Evolutionary conservation across 345 rosid genomes (phyloP).

Genomic region (Mercurialis annua): DNA sequence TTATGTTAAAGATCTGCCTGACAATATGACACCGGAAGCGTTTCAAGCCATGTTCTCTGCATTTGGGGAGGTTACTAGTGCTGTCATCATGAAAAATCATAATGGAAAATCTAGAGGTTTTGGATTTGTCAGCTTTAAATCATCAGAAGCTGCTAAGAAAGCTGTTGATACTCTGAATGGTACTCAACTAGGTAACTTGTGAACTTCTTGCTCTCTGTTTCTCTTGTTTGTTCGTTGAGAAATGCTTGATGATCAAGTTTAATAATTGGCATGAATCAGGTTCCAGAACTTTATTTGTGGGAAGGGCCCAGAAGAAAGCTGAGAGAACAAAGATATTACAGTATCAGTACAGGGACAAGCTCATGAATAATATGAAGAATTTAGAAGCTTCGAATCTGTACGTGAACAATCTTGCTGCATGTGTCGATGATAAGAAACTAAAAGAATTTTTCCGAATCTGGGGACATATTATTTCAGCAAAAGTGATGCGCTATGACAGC

Average conservation of each 20-base stretch:
- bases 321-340: constrained; percentile 54
- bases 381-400: constrained; percentile 47
- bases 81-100: constrained; percentile 50
- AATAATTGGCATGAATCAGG: constrained; percentile 30
- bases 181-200: constrained; percentile 29
- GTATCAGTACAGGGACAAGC: constrained; percentile 25
- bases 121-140: constrained; percentile 64
- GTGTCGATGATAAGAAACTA: constrained; percentile 46
- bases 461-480: constrained; percentile 55
- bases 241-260: background rate
- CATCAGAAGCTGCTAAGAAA: constrained; percentile 53
- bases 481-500: constrained; percentile 47
- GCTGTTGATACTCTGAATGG: constrained; percentile 57
- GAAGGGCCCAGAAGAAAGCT: constrained; percentile 55
- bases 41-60: constrained; percentile 50
- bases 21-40: constrained; percentile 42
- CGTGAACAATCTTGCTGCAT: constrained; percentile 52
- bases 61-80: constrained; percentile 53
- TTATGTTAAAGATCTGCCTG: constrained; percentile 57
- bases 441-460: constrained; percentile 40
- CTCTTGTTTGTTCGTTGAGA: background rate
- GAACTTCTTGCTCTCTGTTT: background rate
- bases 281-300: constrained; percentile 50
- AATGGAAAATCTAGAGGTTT: constrained; percentile 64
- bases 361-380: constrained; percentile 20